phyloP scores from a whole-genome alignment of 768 basidiomycete genomes.

The Lactarius trivialis region DNA sequence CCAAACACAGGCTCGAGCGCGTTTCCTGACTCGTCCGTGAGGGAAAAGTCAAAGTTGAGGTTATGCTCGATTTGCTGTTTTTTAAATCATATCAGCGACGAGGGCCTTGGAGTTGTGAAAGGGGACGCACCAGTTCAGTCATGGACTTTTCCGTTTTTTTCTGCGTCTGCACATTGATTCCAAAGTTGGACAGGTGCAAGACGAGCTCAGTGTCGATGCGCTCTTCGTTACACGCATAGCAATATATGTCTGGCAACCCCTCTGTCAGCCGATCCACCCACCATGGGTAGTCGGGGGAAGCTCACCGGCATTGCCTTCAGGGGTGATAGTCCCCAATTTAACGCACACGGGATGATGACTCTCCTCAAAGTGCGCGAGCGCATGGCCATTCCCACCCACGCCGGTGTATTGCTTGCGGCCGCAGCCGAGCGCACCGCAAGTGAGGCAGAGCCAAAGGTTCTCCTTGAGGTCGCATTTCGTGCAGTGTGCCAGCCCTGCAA shows the following conservation, averaged over 20 bases:
- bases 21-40: constrained; percentile 80
- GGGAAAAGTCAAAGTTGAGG: constrained; percentile 86
- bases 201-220: constrained; percentile 70
- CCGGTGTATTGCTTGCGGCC: constrained; percentile 83
- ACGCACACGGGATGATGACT: constrained; percentile 78
- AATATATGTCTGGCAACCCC: constrained; percentile 71
- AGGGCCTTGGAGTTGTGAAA: neutral
- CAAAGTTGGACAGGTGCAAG: constrained; percentile 70
- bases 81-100: neutral
- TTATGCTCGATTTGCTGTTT: constrained; percentile 93
- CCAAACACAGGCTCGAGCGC: constrained; percentile 87
- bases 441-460: constrained; percentile 94
- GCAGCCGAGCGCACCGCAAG: constrained; percentile 85
- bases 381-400: constrained; percentile 83
- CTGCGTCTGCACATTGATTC: constrained; percentile 76
- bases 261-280: neutral
- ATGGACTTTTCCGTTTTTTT: constrained; percentile 94
- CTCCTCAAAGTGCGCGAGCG: constrained; percentile 64
- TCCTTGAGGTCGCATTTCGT: constrained; percentile 75
- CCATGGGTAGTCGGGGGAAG: neutral
- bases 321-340: constrained; percentile 94
- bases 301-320: constrained; percentile 85
- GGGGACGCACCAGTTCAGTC: constrained; percentile 77
- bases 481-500: constrained; percentile 50
- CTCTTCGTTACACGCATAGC: constrained; percentile 85